phyloP scores from a whole-genome alignment of 345 rosid species.

The Murraya paniculata region DNA sequence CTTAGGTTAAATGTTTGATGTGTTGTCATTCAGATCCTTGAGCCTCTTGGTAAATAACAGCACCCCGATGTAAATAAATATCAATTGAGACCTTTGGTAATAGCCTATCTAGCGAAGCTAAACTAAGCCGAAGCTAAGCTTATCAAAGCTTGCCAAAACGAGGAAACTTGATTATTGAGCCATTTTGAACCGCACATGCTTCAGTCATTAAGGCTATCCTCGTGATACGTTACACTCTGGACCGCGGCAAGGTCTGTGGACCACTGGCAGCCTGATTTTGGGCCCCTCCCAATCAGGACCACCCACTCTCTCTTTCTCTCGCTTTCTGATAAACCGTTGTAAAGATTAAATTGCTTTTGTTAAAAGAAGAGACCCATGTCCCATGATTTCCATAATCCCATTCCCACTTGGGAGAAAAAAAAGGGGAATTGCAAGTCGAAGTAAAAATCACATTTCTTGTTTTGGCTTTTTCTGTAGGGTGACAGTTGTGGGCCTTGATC shows the following conservation, averaged over 20 bases:
- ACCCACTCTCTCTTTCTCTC: too few species aligned
- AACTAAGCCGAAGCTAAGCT: background rate
- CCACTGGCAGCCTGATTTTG: background rate
- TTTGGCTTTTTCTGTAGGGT: background rate
- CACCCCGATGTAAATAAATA: too few species aligned
- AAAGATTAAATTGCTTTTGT: constrained; percentile 17
- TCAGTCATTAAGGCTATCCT: background rate
- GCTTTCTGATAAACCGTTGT: background rate
- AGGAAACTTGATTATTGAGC: background rate
- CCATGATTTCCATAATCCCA: background rate
- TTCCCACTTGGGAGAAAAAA: background rate
- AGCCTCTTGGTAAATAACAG: too few species aligned
- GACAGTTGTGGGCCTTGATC: background rate
- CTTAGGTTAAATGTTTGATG: too few species aligned
- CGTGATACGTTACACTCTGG: background rate
- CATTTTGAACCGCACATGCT: background rate
- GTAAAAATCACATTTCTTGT: background rate
- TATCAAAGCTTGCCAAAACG: background rate
- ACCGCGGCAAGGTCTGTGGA: background rate
- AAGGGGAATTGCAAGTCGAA: background rate
- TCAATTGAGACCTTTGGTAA: too few species aligned
- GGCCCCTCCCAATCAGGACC: background rate
- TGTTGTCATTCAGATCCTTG: too few species aligned
- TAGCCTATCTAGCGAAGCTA: too few species aligned
- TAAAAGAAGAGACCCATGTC: constrained; percentile 20